phyloP scores from a whole-genome alignment of 1,284 basidiomycete genomes.

The Agroathelia rolfsii region DNA sequence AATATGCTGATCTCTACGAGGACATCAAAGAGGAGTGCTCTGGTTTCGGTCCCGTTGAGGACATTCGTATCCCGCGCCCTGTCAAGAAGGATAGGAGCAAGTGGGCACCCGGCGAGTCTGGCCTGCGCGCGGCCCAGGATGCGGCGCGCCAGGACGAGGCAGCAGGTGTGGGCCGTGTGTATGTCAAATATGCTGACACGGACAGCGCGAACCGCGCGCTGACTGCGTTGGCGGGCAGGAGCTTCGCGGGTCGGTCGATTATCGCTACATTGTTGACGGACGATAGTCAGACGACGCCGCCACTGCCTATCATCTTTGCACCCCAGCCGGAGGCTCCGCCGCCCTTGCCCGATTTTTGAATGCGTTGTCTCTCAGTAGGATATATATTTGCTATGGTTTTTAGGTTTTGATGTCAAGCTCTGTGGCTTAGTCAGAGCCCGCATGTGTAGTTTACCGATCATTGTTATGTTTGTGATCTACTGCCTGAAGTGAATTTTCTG shows the following conservation, averaged over 20 bases:
- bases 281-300: conserved; percentile 73
- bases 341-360: conserved; percentile 44
- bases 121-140: conserved; percentile 54
- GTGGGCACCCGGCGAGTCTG: conserved; percentile 60
- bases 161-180: conserved; percentile 87
- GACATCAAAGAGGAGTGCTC: conserved; percentile 91
- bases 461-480: no score
- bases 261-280: conserved; percentile 72
- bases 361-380: no score
- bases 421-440: no score
- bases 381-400: no score
- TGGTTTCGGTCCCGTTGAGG: conserved; percentile 76
- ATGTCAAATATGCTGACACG: conserved; percentile 71
- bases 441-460: no score
- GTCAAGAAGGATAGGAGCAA: conserved; percentile 76
- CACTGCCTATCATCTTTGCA: conserved; percentile 69
- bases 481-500: no score
- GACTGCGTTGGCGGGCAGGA: conserved; percentile 80
- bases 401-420: no score
- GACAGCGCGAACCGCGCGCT: conserved; percentile 62
- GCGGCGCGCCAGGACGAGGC: conserved; percentile 72
- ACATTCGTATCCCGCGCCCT: conserved; percentile 84
- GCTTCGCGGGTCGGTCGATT: conserved; percentile 88
- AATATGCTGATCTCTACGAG: conserved; percentile 90
- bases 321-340: conserved; percentile 74